Evolutionary conservation across 169 alveolate species (phyloP).

Genomic region (Plasmodium berghei): DNA sequence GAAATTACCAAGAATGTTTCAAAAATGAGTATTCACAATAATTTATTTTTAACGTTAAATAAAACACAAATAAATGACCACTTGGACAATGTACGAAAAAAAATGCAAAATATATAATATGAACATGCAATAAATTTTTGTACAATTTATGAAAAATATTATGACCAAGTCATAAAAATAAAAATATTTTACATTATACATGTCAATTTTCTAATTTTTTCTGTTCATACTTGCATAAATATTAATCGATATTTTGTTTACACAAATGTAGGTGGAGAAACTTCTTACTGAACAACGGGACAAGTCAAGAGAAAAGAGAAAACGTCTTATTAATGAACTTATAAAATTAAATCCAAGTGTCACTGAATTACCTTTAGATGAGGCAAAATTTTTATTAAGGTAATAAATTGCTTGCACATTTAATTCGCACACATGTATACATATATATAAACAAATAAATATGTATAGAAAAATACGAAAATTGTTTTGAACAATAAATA

Average conservation of each 20-base stretch:
- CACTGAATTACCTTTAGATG: constrained; percentile 67
- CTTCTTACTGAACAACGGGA: constrained; percentile 40
- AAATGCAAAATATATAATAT: not conserved
- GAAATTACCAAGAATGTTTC: constrained; percentile 30
- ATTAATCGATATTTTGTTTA: not conserved
- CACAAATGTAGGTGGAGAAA: constrained; percentile 41
- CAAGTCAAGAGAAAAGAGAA: constrained; percentile 42
- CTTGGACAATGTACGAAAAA: constrained; percentile 52
- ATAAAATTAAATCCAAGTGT: constrained; percentile 63
- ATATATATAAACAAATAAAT: no score
- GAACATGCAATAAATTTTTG: not conserved
- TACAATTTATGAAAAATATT: not conserved
- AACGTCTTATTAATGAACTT: constrained; percentile 40
- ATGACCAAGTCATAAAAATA: constrained; percentile 1
- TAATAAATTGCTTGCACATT: not conserved
- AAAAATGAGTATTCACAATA: constrained; percentile 26
- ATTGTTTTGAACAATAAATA: no score
- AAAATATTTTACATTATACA: not conserved
- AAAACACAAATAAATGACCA: constrained; percentile 38
- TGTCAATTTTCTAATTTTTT: not conserved
- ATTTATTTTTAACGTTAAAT: constrained; percentile 36
- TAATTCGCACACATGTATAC: no score
- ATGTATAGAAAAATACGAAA: no score
- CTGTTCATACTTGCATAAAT: not conserved
- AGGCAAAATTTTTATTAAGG: constrained; percentile 49